phyloP scores from a whole-genome alignment of 495 filamentous ascomycete species.

The Penicillium argentinense region DNA sequence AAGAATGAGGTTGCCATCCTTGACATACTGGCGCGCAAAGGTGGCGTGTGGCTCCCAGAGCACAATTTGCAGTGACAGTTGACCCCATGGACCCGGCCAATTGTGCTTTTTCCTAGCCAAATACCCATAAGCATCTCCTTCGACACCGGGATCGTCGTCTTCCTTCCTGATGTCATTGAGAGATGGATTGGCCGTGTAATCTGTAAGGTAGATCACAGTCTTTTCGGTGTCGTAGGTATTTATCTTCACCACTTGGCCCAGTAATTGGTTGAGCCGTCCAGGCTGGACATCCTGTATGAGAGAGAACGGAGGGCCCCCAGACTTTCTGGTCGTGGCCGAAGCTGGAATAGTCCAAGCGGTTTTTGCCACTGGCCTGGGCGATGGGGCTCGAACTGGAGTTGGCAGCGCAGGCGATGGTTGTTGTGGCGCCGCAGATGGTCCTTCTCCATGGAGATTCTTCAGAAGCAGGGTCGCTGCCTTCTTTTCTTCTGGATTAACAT shows the following conservation, averaged over 20 bases:
- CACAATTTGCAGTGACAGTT: conserved; percentile 69
- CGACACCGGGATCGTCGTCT: conserved; percentile 32
- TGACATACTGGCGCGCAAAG: conserved; percentile 54
- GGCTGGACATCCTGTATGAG: conserved; percentile 64
- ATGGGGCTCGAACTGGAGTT: not conserved
- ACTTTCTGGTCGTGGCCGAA: conserved; percentile 7
- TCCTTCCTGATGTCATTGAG: conserved; percentile 57
- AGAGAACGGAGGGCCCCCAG: conserved; percentile 49
- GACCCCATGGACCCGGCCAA: conserved; percentile 82
- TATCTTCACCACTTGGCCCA: conserved; percentile 73
- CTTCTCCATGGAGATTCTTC: conserved; percentile 15
- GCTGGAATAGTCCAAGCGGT: conserved; percentile 16
- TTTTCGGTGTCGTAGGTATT: conserved; percentile 49
- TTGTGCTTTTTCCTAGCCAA: conserved; percentile 28
- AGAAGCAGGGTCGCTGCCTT: conserved; percentile 29
- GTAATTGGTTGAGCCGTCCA: conserved; percentile 62
- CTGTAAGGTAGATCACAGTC: conserved; percentile 73
- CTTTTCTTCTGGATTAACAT: conserved; percentile 30
- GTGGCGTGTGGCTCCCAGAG: conserved; percentile 68
- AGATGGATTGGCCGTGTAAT: conserved; percentile 72
- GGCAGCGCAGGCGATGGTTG: not conserved
- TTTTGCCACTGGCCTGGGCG: too few species aligned
- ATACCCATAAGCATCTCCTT: conserved; percentile 54
- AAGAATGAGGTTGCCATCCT: conserved; percentile 57
- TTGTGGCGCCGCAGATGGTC: conserved; percentile 5